Evolutionary conservation across 2,329 filamentous ascomycete species (phyloP), one percentile per base, ranked within the genome.

Genomic region (Akanthomyces dipterigenus): DNA sequence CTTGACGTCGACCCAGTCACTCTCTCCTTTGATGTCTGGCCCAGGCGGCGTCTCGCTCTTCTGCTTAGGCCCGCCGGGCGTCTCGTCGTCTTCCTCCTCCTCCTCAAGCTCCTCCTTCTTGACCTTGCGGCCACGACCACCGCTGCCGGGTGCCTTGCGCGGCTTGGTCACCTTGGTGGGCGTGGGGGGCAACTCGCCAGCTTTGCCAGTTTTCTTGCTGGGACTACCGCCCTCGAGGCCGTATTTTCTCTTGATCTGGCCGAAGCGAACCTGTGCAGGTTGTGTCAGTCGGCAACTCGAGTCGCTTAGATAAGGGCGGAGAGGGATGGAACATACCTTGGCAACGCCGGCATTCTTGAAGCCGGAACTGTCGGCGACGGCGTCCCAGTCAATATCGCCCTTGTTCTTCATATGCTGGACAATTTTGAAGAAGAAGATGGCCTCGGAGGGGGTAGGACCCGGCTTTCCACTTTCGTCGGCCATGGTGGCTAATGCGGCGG

Each of bases 211-310:
- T 36, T 50, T 22, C 6, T 54, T 60, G 12, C 36, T 18, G 36
- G 62, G 40, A 11, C 58, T 50, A 5, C 73, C 71, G 62, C 67
- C 68, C 42, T 67, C 67, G 45, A 79, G 71, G 3, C 75, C 75
- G 0, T 78, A 70, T 69, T 81, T 80, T 50, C 73, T 71, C 69
- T 78, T 82, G 63, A 83, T 76, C 63, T 83, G 79, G 3, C 77
- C 74, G 61, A 78, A 83, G 50, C 81, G 78, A 43, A 76, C 74
- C 73, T 79, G 16, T 18, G 18, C 36, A 1, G 4, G 34, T 9
- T 24, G 1, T 34, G 49, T 34, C 7, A 51, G 26, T 34, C 12
- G 9, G 12, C 26, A 11, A 9, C 16, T 14, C 16, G n/a, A 46
- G 43, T 24, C 5, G 12, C 20, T 46, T 51, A 11, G n/a, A n/a